Evolutionary conservation across 129 eudicot species (phyloP).

Genomic region (Centrapalus pauciflorus): DNA sequence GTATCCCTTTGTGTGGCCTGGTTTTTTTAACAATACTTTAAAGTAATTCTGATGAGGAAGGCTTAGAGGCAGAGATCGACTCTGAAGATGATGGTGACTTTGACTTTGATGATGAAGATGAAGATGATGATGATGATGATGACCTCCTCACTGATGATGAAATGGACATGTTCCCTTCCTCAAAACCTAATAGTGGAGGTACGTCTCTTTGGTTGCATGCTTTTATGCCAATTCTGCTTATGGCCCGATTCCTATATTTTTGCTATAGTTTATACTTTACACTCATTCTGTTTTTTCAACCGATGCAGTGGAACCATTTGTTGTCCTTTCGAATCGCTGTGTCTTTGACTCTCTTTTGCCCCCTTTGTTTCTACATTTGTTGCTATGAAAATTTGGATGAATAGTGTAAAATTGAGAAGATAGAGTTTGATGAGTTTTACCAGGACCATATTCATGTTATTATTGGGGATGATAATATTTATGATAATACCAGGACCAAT

Average conservation of each 20-base stretch:
- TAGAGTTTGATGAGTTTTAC: neutral
- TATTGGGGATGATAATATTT: neutral
- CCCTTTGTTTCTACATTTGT: neutral
- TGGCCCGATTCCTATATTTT: neutral
- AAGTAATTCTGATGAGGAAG: slow-evolving; percentile 60
- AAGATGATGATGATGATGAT: slow-evolving; percentile 25
- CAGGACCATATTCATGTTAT: neutral
- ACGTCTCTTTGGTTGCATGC: neutral
- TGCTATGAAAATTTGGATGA: neutral
- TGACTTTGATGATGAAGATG: slow-evolving; percentile 47
- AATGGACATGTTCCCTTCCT: slow-evolving; percentile 33
- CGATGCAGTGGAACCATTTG: neutral
- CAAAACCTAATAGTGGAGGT: slow-evolving; percentile 83
- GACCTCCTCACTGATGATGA: slow-evolving; percentile 42
- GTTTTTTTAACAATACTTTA: slow-evolving; percentile 34
- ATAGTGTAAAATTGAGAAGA: neutral
- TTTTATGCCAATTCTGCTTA: neutral
- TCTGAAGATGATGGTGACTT: slow-evolving; percentile 34
- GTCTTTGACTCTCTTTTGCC: neutral
- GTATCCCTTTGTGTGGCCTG: neutral
- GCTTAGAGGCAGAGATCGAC: slow-evolving; percentile 23
- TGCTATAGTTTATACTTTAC: neutral
- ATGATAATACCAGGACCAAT: no score
- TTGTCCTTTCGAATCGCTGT: no score
- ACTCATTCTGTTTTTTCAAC: neutral